phyloP scores from a whole-genome alignment of 2,329 filamentous ascomycete genomes.

The Penicillium janthinellum region DNA sequence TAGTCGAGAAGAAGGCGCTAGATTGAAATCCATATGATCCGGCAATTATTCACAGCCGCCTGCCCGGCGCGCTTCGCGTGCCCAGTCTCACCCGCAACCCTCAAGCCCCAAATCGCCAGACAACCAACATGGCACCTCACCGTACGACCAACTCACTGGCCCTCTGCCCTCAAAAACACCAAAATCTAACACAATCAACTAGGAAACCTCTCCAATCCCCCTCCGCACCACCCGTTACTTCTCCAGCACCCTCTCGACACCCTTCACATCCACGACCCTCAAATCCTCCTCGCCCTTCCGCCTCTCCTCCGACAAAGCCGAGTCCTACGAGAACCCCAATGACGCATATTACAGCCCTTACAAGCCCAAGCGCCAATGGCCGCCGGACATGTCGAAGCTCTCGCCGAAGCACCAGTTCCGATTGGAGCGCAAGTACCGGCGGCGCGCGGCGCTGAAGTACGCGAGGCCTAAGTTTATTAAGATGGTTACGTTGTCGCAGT shows the following conservation, averaged over 20 bases:
- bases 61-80: constrained; percentile 15
- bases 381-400: constrained; percentile 63
- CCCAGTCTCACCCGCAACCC: constrained; percentile 10
- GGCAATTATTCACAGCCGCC: constrained; percentile 17
- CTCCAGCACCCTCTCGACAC: constrained; percentile 14
- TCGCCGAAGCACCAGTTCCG: constrained; percentile 67
- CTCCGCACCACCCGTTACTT: constrained; percentile 12
- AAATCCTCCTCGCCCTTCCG: constrained; percentile 25
- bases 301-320: constrained; percentile 26
- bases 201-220: background rate
- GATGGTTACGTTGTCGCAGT: constrained; percentile 60
- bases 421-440: constrained; percentile 66
- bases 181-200: background rate
- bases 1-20: background rate
- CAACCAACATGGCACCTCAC: constrained; percentile 18
- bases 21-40: constrained; percentile 12
- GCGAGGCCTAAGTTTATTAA: constrained; percentile 62
- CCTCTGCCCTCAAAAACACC: background rate
- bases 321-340: constrained; percentile 13
- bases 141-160: constrained; percentile 12
- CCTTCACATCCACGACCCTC: constrained; percentile 18
- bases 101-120: constrained; percentile 15
- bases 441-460: constrained; percentile 63
- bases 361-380: constrained; percentile 64
- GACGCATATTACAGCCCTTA: constrained; percentile 58